These are phyloP conservation scores for Geranium incanum DNA, from an alignment of 441 rosid species.

Conservation along the genomic window DNA sequence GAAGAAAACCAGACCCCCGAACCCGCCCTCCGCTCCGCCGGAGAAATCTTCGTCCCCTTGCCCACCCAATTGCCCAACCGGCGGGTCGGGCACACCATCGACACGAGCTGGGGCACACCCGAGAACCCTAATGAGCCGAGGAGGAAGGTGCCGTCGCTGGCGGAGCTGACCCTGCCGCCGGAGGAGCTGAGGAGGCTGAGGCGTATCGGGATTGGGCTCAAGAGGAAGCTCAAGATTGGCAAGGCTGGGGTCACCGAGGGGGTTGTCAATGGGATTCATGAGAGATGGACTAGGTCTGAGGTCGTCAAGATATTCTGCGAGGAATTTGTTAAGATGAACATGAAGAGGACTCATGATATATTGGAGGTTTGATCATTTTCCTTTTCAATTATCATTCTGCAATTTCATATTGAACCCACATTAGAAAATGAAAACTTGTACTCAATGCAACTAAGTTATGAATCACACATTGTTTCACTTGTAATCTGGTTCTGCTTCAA, in stretches of 20 bases:
- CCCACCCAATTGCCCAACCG: conserved; percentile 54
- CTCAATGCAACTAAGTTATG: neutral
- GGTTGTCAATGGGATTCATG: conserved; percentile 90
- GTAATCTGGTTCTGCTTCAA: neutral
- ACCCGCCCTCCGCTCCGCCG: conserved; percentile 27
- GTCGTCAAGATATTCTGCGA: conserved; percentile 83
- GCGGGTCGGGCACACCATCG: conserved; percentile 86
- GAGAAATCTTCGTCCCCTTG: conserved; percentile 77
- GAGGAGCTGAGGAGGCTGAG: conserved; percentile 63
- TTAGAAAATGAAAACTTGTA: neutral
- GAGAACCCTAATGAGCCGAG: conserved; percentile 67
- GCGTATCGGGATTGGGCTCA: conserved; percentile 55
- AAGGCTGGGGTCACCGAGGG: conserved; percentile 96
- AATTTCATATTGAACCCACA: neutral
- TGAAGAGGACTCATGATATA: conserved; percentile 92
- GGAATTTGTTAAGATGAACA: conserved; percentile 71
- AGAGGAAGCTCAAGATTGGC: conserved; percentile 71
- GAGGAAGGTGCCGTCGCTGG: conserved; percentile 58
- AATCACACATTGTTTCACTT: neutral
- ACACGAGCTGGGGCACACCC: conserved; percentile 96
- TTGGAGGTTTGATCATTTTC: conserved; percentile 58
- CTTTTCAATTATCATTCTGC: neutral
- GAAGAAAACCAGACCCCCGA: conserved; percentile 28
- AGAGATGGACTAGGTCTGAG: conserved; percentile 83
- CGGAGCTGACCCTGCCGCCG: conserved; percentile 55